These are phyloP conservation scores for Paxillus involutus DNA, from an alignment of 768 basidiomycete genomes.

Conservation along the genomic window DNA sequence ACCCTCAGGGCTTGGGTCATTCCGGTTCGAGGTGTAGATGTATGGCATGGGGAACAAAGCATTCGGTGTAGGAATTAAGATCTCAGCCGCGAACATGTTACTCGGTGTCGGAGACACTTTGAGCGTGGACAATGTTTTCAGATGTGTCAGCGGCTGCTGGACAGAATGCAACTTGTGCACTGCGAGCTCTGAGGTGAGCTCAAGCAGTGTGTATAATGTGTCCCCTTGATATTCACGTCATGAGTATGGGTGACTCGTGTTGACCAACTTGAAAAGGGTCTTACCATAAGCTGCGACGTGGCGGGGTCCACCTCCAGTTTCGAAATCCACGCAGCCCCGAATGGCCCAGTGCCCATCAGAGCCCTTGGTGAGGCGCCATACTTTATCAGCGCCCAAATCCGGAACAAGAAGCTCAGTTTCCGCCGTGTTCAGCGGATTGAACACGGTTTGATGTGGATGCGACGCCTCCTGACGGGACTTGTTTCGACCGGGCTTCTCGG, in stretches of 20 bases:
- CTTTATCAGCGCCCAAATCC: conserved; percentile 73
- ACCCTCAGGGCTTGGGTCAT: conserved; percentile 66
- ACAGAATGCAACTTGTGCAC: conserved; percentile 53
- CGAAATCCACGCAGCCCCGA: conserved; percentile 46
- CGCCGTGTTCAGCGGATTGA: conserved; percentile 39
- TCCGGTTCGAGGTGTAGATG: conserved; percentile 74
- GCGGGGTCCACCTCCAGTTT: conserved; percentile 66
- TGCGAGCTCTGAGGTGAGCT: conserved; percentile 58
- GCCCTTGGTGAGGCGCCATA: conserved; percentile 53
- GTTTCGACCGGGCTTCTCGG: conserved; percentile 58
- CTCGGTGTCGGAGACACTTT: conserved; percentile 43
- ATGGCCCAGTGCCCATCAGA: conserved; percentile 47
- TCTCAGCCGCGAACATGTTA: conserved; percentile 66
- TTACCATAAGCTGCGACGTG: conserved; percentile 66
- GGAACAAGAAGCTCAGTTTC: conserved; percentile 65
- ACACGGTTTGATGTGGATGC: conserved; percentile 75
- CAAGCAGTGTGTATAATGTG: conserved; percentile 64
- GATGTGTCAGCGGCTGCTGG: conserved; percentile 37
- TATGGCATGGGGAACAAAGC: conserved; percentile 52
- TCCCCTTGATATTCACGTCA: conserved; percentile 41
- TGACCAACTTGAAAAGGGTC: conserved; percentile 15
- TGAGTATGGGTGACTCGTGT: not conserved
- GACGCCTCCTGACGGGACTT: conserved; percentile 63
- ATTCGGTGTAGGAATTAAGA: conserved; percentile 59
- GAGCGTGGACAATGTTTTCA: conserved; percentile 48